Base-by-base conservation (phyloP, 345 rosid genomes). In the Citrus unshiu region DNA sequence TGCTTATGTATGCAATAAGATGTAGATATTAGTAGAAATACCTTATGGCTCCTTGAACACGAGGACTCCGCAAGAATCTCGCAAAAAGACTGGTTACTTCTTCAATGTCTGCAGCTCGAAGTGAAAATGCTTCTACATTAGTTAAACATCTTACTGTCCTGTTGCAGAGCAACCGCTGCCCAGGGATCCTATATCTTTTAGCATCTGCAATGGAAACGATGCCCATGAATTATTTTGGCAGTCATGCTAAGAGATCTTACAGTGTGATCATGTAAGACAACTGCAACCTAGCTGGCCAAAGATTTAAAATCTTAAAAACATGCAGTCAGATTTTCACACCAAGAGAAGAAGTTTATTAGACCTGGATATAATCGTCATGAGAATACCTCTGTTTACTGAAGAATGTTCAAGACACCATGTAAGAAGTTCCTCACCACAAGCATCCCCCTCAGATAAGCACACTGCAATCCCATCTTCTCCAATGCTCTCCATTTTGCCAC, bases 31-130 rank as follows among this genome's bases (percentile, higher is more conserved):
- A 24, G 27, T 5, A 69, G 70, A 70, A 76, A 61, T 63, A 92
- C 96, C 96, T 91, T 81, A 94, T 90, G 66, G 97, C 98, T 83
- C 98, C 92, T 86, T 90, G 95, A 76, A 95, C 93, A 8, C 91
- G 86, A 68, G 89, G 89, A 56, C 84, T 89, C 34, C 93, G 85
- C 68, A 90, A 75, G 87, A 83, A 83, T 90, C 94, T 86, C 0
- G 97, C 81, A 73, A 86, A 93, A 72, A 86, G 80, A 75, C 89
- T 85, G 64, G 95, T 95, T 22, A 93, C 98, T 76, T 92, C 95
- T 95, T 95, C 90, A 43, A 93, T 85, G 82, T 95, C 98, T 60
- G 88, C 87, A 19, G 91, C 98, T 68, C 87, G 83, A 71, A 93
- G 94, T 37, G 94, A 88, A 81, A 95, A 95, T 29, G 98, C 98